Evolutionary conservation across 2,329 filamentous ascomycete species (phyloP), one percentile per base, ranked within the genome.

Genomic region (Penicillium polonicum): DNA sequence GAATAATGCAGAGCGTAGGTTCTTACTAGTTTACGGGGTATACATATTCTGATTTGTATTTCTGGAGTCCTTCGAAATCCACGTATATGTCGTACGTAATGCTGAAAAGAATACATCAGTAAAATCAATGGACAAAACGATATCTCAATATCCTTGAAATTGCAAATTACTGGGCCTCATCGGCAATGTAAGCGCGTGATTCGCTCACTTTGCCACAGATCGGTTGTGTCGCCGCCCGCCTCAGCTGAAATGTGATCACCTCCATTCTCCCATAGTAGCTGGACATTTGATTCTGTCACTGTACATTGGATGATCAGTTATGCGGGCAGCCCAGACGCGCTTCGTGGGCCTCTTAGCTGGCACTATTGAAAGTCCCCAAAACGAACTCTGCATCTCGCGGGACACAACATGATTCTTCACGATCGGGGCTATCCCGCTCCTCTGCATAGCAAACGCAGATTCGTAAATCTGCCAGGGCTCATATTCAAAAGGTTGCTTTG

Each of bases 201-300:
- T 48, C 49, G 42, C 36, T 43, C 41, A 15, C 42, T 46, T 43
- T 33, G 23, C 33, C 41, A 42, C 42, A 44, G 27, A 53, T 48
- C 15, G 25, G 19, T 27, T 49, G 38, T 41, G 17, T 41, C 35
- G 42, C 21, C 31, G 51, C 21, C 31, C 12, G 13, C 19, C 45
- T n/a, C 41, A 25, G 19, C 35, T 53, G 19, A 52, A 52, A 57
- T 52, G 27, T 57, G 48, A 57, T 44, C 33, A 35, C 48, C 54
- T 52, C 31, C 42, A 57, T 42, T 51, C 23, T 49, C 3, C 17
- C 12, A 44, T 8, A 13, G 21, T 21, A 36, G 19, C 39, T 52
- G 2, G 19, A 31, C 25, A 42, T 33, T 25, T 35, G n/a, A 25
- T n/a, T 25, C 2, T 39, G n/a, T 25, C n/a, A 51, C 25, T 23